Evolutionary conservation across 306 rosid species (phyloP).

Genomic region (Rubus parviflorus): DNA sequence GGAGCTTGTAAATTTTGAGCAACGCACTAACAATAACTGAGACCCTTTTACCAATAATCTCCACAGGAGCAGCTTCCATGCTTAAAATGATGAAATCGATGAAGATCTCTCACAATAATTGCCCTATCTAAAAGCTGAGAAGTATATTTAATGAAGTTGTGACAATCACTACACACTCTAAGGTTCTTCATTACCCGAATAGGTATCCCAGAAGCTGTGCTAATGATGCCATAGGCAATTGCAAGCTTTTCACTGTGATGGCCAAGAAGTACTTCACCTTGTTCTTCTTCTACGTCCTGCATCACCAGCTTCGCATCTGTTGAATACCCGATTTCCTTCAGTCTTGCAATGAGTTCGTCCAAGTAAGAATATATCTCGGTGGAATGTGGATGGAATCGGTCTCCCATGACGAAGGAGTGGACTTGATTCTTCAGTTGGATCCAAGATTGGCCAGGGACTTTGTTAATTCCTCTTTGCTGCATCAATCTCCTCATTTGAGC

Average conservation of each 20-base stretch:
- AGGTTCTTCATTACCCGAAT: slow-evolving; percentile 75
- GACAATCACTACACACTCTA: slow-evolving; percentile 65
- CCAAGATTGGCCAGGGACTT: slow-evolving; percentile 88
- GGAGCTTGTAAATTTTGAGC: not conserved
- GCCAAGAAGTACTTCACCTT: slow-evolving; percentile 61
- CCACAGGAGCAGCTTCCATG: slow-evolving; percentile 68
- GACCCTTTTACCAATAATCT: slow-evolving; percentile 74
- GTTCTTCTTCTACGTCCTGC: slow-evolving; percentile 84
- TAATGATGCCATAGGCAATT: slow-evolving; percentile 53
- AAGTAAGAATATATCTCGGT: slow-evolving; percentile 52
- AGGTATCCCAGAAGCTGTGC: slow-evolving; percentile 43
- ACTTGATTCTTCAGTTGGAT: slow-evolving; percentile 63
- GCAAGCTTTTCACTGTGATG: slow-evolving; percentile 85
- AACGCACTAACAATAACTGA: not conserved
- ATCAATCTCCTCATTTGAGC: slow-evolving; percentile 61
- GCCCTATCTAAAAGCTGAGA: slow-evolving; percentile 67
- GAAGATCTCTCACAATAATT: slow-evolving; percentile 65
- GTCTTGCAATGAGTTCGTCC: slow-evolving; percentile 54
- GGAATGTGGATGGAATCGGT: slow-evolving; percentile 54
- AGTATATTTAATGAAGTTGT: slow-evolving; percentile 64
- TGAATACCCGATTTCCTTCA: slow-evolving; percentile 76
- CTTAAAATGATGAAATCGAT: slow-evolving; percentile 70
- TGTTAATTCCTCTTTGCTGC: slow-evolving; percentile 66
- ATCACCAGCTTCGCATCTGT: slow-evolving; percentile 45
- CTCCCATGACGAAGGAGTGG: slow-evolving; percentile 61